These are phyloP conservation scores for Phaeophleospora eucalypticola DNA, from an alignment of 2,329 filamentous ascomycete species.

Conservation along the genomic window DNA sequence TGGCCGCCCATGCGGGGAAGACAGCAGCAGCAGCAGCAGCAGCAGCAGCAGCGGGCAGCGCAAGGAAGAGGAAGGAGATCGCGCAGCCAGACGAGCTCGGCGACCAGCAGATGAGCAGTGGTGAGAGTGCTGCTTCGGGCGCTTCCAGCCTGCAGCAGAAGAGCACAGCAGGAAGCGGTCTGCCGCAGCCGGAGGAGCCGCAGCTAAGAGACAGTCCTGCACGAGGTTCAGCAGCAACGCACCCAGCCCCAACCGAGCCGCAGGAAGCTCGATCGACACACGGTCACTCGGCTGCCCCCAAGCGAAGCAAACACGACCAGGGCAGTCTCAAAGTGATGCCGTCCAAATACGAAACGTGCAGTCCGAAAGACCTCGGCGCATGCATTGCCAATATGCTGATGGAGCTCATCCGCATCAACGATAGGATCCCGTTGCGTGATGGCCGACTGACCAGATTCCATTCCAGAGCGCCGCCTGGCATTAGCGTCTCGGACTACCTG, in stretches of 20 bases:
- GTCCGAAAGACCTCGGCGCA: constrained; percentile 80
- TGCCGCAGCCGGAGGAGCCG: constrained; percentile 9
- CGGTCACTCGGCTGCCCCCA: constrained; percentile 36
- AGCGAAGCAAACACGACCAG: constrained; percentile 44
- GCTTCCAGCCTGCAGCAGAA: constrained; percentile 7
- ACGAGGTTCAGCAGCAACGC: constrained; percentile 5
- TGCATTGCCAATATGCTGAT: constrained; percentile 93
- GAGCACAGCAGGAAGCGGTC: background rate
- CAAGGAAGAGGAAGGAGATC: constrained; percentile 28
- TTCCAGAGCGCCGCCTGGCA: constrained; percentile 75
- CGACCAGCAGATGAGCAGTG: constrained; percentile 18
- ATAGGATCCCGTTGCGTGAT: constrained; percentile 76
- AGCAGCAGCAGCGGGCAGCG: constrained; percentile 12
- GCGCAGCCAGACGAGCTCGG: constrained; percentile 16
- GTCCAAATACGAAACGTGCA: constrained; percentile 72
- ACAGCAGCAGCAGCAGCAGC: constrained; percentile 7
- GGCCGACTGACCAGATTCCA: constrained; percentile 91
- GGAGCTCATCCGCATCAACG: constrained; percentile 90
- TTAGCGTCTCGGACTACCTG: constrained; percentile 90
- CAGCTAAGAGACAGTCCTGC: constrained; percentile 10
- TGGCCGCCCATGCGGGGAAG: constrained; percentile 19
- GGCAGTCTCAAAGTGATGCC: constrained; percentile 59
- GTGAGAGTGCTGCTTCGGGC: constrained; percentile 16
- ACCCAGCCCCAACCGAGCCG: constrained; percentile 13
- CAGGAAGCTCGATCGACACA: constrained; percentile 30